Evolutionary conservation across 2,329 filamentous ascomycete genomes (phyloP).

Genomic region (Aspergillus ustus): DNA sequence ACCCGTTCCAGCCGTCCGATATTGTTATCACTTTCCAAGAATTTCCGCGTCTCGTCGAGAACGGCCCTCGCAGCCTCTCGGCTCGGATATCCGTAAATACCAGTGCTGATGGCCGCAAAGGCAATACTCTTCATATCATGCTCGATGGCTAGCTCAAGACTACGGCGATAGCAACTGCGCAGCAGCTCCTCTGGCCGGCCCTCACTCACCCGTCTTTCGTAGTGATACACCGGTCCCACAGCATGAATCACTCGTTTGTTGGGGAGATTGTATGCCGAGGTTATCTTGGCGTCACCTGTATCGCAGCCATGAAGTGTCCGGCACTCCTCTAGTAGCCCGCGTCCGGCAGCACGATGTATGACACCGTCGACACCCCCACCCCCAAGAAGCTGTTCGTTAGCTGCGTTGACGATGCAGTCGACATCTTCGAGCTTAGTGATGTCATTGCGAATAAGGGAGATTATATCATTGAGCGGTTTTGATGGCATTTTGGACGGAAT

Average conservation of each 20-base stretch:
- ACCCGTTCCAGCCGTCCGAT: conserved; percentile 67
- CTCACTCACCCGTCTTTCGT: conserved; percentile 40
- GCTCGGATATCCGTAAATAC: conserved; percentile 86
- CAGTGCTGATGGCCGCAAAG: conserved; percentile 85
- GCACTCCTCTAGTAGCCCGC: conserved; percentile 71
- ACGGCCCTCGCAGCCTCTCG: conserved; percentile 73
- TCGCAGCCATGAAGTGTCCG: conserved; percentile 70
- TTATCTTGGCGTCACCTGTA: conserved; percentile 84
- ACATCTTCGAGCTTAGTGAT: conserved; percentile 75
- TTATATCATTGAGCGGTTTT: conserved; percentile 53
- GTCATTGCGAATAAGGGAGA: conserved; percentile 74
- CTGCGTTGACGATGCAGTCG: conserved; percentile 91
- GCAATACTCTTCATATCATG: conserved; percentile 73
- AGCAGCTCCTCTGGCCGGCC: conserved; percentile 49
- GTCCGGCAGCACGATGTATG: conserved; percentile 83
- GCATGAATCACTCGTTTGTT: conserved; percentile 83
- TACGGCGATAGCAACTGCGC: conserved; percentile 70
- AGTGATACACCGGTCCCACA: conserved; percentile 78
- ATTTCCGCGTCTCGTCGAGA: conserved; percentile 62
- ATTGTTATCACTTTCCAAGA: conserved; percentile 51
- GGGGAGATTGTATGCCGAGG: conserved; percentile 74
- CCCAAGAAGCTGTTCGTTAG: conserved; percentile 76
- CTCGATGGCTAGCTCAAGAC: conserved; percentile 72
- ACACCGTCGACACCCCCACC: conserved; percentile 91
- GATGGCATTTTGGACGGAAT: conserved; percentile 45